A percentile compares a stretch with the other conserved stretches of the same genome.
Conservation (phyloP, 2,329 filamentous ascomycete genomes). For the Epichloe sp. region DNA sequence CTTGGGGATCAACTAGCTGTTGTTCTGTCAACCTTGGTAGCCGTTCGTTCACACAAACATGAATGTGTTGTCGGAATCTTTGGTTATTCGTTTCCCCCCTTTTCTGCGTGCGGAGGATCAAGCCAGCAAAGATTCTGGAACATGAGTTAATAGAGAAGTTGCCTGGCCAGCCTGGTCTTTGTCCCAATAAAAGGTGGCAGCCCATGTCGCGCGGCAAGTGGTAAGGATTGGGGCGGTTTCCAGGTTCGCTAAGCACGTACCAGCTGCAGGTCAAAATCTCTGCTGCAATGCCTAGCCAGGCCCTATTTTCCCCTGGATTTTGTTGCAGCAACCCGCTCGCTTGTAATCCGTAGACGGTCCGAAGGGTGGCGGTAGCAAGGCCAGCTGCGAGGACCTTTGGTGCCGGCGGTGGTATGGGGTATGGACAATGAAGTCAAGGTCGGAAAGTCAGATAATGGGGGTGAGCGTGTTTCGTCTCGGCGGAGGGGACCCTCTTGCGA, state of each 20-base stretch:
- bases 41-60: not conserved
- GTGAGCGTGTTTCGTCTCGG: slow-evolving; percentile 1
- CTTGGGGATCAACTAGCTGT: not conserved
- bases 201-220: slow-evolving; percentile 2
- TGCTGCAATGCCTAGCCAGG: not conserved
- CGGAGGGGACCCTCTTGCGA: slow-evolving; percentile 1
- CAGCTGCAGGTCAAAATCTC: slow-evolving; percentile 3
- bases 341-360: not conserved
- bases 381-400: not conserved
- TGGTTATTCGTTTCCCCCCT: not conserved
- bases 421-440: not conserved
- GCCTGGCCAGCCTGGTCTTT: not conserved
- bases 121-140: slow-evolving; percentile 1
- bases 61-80: not conserved
- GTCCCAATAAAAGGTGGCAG: not conserved
- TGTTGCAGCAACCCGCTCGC: not conserved
- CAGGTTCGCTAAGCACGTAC: slow-evolving; percentile 5
- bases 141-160: not conserved
- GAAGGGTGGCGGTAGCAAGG: not conserved
- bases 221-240: not conserved
- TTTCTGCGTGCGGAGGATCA: not conserved
- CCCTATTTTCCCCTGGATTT: not conserved
- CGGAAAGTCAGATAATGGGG: slow-evolving; percentile 1
- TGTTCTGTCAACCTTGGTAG: not conserved
- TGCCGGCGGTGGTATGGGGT: not conserved